Conservation (phyloP, 345 rosid species). For the Triadica sebifera region DNA sequence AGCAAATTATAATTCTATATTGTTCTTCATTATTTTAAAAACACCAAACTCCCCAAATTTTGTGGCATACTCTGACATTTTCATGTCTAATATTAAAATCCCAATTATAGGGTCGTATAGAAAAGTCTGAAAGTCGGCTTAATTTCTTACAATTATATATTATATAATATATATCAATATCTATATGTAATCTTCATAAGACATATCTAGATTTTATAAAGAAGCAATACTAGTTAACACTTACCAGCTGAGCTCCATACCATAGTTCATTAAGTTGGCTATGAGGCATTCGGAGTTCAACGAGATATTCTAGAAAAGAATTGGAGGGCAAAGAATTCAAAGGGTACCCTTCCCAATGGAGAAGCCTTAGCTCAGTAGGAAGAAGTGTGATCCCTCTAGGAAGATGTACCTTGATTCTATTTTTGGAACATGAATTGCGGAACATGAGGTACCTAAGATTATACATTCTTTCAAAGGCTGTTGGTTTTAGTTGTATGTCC, state of each 20-base stretch:
- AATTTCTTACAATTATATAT: no score
- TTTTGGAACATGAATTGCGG: background rate
- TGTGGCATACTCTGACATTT: no score
- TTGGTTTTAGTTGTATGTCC: background rate
- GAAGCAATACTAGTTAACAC: background rate
- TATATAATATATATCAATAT: background rate
- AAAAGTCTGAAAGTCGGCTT: no score
- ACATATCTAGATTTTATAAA: background rate
- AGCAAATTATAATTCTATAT: no score
- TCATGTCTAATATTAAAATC: no score
- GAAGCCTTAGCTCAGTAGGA: constrained; percentile 4
- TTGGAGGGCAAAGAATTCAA: background rate
- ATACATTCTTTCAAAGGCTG: background rate
- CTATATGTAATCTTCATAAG: background rate
- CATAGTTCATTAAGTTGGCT: background rate
- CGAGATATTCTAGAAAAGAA: background rate
- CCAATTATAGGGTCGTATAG: no score
- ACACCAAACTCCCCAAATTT: no score
- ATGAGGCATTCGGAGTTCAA: background rate
- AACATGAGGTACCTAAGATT: background rate
- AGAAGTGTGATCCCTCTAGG: background rate
- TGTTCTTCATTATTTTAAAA: no score
- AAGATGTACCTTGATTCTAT: background rate
- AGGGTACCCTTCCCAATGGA: background rate
- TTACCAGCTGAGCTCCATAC: background rate